Conservation (phyloP, 768 basidiomycete species). For the Megacollybia marginata region DNA sequence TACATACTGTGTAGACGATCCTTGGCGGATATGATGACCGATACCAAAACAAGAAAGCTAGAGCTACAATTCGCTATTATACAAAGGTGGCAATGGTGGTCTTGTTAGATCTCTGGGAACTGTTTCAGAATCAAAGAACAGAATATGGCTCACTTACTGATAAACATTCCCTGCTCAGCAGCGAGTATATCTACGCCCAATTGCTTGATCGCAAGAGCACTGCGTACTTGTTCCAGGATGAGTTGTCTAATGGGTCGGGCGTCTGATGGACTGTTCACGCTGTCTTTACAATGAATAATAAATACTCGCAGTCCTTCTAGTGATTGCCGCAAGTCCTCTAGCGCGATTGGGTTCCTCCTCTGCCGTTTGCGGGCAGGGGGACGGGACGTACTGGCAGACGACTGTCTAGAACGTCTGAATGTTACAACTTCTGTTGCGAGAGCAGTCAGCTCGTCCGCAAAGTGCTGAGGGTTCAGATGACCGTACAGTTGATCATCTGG, state of each 20-base stretch:
- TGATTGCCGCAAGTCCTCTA: constrained; percentile 41
- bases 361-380: constrained; percentile 28
- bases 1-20: no score
- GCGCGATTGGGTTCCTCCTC: constrained; percentile 25
- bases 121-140: not conserved
- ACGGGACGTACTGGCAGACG: constrained; percentile 21
- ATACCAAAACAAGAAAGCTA: constrained; percentile 12
- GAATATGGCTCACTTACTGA: constrained; percentile 44
- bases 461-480: constrained; percentile 76
- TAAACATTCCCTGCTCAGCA: constrained; percentile 74
- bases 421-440: constrained; percentile 65
- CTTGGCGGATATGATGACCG: no score
- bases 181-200: constrained; percentile 68
- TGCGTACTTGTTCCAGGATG: constrained; percentile 68
- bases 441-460: constrained; percentile 64
- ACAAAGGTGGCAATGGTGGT: constrained; percentile 20
- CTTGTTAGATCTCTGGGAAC: constrained; percentile 3
- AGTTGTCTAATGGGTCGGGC: constrained; percentile 51
- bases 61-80: constrained; percentile 32
- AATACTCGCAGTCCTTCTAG: constrained; percentile 62
- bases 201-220: constrained; percentile 48
- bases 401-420: constrained; percentile 21
- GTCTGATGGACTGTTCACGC: constrained; percentile 33
- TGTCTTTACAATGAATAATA: constrained; percentile 85
- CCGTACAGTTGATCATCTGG: constrained; percentile 68